Evolutionary conservation across 1,284 basidiomycete species (phyloP).

Genomic region (Peniophora sp.): DNA sequence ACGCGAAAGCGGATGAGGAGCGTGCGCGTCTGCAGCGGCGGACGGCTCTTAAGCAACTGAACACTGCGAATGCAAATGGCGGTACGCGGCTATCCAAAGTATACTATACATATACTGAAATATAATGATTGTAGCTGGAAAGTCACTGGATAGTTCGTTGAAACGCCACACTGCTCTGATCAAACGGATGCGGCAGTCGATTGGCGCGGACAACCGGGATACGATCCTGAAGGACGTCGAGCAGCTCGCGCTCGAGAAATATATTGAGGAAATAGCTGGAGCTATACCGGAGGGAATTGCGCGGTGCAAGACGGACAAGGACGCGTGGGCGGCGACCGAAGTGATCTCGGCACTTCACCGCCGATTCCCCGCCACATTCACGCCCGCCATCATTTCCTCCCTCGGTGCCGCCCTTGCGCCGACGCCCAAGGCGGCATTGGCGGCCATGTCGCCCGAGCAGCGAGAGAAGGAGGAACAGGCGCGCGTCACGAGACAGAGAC

Average conservation of each 20-base stretch:
- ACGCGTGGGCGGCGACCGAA: conserved; percentile 89
- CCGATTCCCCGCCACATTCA: conserved; percentile 78
- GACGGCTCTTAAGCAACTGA: conserved; percentile 46
- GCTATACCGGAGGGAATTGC: conserved; percentile 82
- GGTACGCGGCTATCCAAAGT: conserved; percentile 27
- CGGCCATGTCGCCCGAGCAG: conserved; percentile 67
- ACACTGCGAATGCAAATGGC: conserved; percentile 35
- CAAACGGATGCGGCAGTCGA: conserved; percentile 78
- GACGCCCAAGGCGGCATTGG: conserved; percentile 50
- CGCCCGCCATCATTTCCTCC: conserved; percentile 59
- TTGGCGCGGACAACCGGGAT: conserved; percentile 74
- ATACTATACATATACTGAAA: conserved; percentile 23
- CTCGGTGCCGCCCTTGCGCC: conserved; percentile 64
- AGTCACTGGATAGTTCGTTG: conserved; percentile 79
- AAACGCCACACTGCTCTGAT: conserved; percentile 92
- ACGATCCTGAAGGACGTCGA: conserved; percentile 89
- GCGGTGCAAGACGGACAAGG: conserved; percentile 83
- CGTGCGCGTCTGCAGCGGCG: conserved; percentile 47
- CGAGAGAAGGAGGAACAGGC: conserved; percentile 89
- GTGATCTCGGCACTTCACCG: conserved; percentile 85
- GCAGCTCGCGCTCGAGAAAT: conserved; percentile 87
- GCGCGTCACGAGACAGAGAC: conserved; percentile 77
- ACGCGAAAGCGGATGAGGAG: conserved; percentile 53
- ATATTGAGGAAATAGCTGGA: conserved; percentile 89
- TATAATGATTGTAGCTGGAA: conserved; percentile 31